A percentile compares a stretch with the other conserved stretches of the same genome.
These are phyloP conservation scores for Malassezia yamatoensis DNA, from an alignment of 1,284 basidiomycete genomes.

Conservation along the genomic window DNA sequence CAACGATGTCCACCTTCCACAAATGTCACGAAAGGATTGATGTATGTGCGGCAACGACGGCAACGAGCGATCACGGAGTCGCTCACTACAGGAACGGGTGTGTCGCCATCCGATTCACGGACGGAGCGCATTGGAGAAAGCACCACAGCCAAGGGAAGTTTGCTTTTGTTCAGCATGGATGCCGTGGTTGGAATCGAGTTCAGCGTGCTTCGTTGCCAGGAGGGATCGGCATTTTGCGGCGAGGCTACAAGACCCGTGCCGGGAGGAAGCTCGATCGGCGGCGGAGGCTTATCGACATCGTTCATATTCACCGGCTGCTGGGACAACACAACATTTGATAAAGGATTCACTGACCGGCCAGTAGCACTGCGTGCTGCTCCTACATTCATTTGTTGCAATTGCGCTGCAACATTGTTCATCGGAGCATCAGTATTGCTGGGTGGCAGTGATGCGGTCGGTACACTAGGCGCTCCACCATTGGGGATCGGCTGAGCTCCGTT, in stretches of 20 bases:
- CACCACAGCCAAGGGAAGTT: conserved; percentile 80
- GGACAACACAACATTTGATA: conserved; percentile 20
- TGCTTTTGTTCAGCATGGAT: conserved; percentile 79
- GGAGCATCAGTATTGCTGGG: conserved; percentile 30
- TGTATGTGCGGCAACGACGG: conserved; percentile 91
- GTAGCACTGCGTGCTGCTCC: conserved; percentile 37
- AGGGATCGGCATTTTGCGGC: conserved; percentile 76
- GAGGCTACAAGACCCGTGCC: conserved; percentile 66
- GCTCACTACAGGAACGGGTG: conserved; percentile 72
- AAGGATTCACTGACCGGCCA: conserved; percentile 10
- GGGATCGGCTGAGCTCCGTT: conserved; percentile 41
- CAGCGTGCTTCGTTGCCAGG: conserved; percentile 84
- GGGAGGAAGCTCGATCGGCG: conserved; percentile 79
- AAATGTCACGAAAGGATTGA: conserved; percentile 97
- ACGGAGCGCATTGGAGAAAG: conserved; percentile 83
- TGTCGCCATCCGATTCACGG: conserved; percentile 53
- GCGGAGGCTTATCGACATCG: conserved; percentile 69
- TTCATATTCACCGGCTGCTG: conserved; percentile 61
- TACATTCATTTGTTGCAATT: conserved; percentile 79
- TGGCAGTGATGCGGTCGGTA: background rate
- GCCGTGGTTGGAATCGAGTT: conserved; percentile 89
- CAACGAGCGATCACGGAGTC: conserved; percentile 96
- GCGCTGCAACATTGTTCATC: conserved; percentile 45
- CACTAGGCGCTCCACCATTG: background rate
- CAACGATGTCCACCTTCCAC: conserved; percentile 96